phyloP scores from a whole-genome alignment of 305 asterid species.

The Plantago rigida region DNA sequence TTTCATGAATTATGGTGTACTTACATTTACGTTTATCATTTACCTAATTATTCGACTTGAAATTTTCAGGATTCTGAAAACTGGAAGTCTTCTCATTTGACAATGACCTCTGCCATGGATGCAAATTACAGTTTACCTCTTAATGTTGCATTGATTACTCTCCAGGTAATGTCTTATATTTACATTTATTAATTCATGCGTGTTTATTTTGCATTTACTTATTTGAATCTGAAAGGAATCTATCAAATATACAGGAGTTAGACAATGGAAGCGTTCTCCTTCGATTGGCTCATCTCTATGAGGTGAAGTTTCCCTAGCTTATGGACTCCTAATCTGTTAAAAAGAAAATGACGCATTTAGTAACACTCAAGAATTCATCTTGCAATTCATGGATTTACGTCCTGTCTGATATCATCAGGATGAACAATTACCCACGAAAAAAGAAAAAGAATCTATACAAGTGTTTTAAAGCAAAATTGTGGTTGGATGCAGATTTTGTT shows the following conservation, averaged over 20 bases:
- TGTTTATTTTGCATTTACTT: conserved; percentile 7
- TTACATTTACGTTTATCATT: conserved; percentile 3
- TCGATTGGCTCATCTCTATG: conserved; percentile 77
- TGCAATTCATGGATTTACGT: too few relatives aligned
- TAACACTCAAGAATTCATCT: too few relatives aligned
- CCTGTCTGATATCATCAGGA: too few relatives aligned
- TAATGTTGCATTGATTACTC: conserved; percentile 66
- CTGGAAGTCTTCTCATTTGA: conserved; percentile 49
- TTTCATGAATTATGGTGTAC: background rate
- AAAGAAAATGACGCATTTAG: too few relatives aligned
- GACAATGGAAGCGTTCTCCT: conserved; percentile 50
- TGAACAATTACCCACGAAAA: too few relatives aligned
- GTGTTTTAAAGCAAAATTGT: too few relatives aligned
- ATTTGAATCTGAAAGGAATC: conserved; percentile 1
- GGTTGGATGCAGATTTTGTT: background rate
- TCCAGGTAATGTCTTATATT: conserved; percentile 50
- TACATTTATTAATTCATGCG: conserved; percentile 2
- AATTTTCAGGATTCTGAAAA: conserved; percentile 42
- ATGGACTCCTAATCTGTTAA: background rate
- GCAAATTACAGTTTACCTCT: conserved; percentile 55
- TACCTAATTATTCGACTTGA: conserved; percentile 13
- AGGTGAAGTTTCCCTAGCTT: conserved; percentile 35
- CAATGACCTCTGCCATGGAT: conserved; percentile 49
- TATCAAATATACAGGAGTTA: conserved; percentile 42
- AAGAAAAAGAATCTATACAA: too few relatives aligned